These are phyloP conservation scores for Discostella stelligeroides DNA, from an alignment of 108 stramenopile species.

Conservation along the genomic window DNA sequence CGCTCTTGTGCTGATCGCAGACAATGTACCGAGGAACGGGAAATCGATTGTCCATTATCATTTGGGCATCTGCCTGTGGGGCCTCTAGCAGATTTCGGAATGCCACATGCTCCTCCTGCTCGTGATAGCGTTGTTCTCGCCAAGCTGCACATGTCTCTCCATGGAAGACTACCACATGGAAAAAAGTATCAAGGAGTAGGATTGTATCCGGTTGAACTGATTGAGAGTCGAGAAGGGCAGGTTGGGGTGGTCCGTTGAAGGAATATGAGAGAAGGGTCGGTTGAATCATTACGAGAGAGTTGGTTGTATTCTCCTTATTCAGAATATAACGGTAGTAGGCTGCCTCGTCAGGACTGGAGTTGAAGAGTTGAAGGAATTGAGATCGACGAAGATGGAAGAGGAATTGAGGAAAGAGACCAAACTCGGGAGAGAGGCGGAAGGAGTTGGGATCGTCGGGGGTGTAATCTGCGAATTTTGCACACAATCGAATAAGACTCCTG, in stretches of 20 bases:
- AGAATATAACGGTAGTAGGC: slow-evolving; percentile 96
- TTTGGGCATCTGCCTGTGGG: slow-evolving; percentile 96
- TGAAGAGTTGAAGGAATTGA: slow-evolving; percentile 97
- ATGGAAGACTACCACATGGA: slow-evolving; percentile 99
- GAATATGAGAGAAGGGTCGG: slow-evolving; percentile 97
- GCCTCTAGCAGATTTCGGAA: slow-evolving; percentile 90
- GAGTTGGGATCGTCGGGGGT: slow-evolving; percentile 90
- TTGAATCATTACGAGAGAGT: slow-evolving; percentile 99
- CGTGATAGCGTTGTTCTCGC: slow-evolving; percentile 97
- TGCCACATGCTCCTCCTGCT: slow-evolving; percentile 95
- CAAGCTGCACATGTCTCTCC: slow-evolving; percentile 99
- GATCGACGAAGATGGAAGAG: slow-evolving; percentile 95
- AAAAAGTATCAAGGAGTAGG: slow-evolving; percentile 98
- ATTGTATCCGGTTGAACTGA: slow-evolving; percentile 96
- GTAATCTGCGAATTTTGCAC: slow-evolving; percentile 98
- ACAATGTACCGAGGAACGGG: slow-evolving; percentile 98
- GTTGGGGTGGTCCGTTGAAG: slow-evolving; percentile 93
- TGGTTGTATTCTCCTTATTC: slow-evolving; percentile 89
- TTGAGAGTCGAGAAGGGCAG: slow-evolving; percentile 94
- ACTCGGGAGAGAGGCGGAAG: slow-evolving; percentile 94
- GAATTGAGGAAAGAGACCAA: slow-evolving; percentile 98
- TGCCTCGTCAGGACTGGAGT: slow-evolving; percentile 97
- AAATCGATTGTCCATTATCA: slow-evolving; percentile 98
- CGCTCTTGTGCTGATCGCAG: slow-evolving; percentile 98
- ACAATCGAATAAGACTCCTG: slow-evolving; percentile 95